phyloP scores from a whole-genome alignment of 352 stramenopile species.

The Nothophytophthora sp. region DNA sequence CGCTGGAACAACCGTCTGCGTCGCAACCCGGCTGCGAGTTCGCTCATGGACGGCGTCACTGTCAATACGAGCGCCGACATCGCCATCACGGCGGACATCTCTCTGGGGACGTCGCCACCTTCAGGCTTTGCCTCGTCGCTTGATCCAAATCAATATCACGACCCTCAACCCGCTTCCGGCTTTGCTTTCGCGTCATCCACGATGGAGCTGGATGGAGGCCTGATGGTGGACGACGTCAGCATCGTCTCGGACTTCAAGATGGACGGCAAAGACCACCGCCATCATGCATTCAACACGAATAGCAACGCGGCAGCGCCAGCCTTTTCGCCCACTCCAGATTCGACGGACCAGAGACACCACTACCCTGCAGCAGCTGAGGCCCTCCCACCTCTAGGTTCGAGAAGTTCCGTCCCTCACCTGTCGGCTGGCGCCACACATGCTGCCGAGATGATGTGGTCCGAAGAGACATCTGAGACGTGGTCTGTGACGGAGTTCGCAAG shows the following conservation, averaged over 20 bases:
- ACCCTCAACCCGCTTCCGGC: background rate
- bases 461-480: conserved; percentile 16
- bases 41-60: conserved; percentile 7
- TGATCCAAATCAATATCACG: background rate
- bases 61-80: conserved; percentile 1
- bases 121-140: background rate
- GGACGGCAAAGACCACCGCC: background rate
- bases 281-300: background rate
- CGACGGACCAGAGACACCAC: background rate
- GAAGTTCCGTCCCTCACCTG: background rate
- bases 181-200: background rate
- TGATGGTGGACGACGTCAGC: conserved; percentile 8
- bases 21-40: conserved; percentile 6
- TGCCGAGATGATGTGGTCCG: conserved; percentile 20
- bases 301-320: background rate
- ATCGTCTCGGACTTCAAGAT: background rate
- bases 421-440: conserved; percentile 8
- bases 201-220: background rate
- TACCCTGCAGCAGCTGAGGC: background rate
- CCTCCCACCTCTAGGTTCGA: background rate
- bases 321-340: background rate
- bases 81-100: conserved; percentile 2
- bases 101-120: background rate
- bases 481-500: conserved; percentile 14
- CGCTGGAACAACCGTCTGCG: conserved; percentile 33